Evolutionary conservation across 1,284 basidiomycete species (phyloP).

Genomic region (Anthracocystis setariae): DNA sequence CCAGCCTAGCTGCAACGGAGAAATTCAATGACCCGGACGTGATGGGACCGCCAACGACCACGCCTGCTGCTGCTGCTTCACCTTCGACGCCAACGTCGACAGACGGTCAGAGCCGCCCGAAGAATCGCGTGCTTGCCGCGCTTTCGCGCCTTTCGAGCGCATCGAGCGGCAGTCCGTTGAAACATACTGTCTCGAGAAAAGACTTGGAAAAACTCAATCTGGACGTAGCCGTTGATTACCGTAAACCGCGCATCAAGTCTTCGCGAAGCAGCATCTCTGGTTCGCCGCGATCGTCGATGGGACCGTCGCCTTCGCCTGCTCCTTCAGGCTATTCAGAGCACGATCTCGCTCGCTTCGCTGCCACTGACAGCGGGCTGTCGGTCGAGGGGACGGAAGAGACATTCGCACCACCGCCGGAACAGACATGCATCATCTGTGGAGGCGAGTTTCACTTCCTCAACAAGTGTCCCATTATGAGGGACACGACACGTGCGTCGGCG

Average conservation of each 20-base stretch:
- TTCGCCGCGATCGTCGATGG: constrained; percentile 23
- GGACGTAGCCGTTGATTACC: constrained; percentile 28
- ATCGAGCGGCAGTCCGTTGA: constrained; percentile 22
- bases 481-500: constrained; percentile 19
- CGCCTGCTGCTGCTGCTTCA: constrained; percentile 1
- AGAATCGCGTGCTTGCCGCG: constrained; percentile 23
- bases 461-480: constrained; percentile 36
- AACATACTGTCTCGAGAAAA: constrained; percentile 18
- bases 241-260: constrained; percentile 29
- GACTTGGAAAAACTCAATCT: constrained; percentile 29
- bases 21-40: constrained; percentile 30
- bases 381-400: constrained; percentile 8
- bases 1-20: constrained; percentile 9
- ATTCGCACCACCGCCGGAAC: constrained; percentile 9
- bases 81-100: constrained; percentile 9
- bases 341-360: background rate
- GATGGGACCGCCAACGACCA: constrained; percentile 17
- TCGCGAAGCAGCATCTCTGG: constrained; percentile 21
- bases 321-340: constrained; percentile 3
- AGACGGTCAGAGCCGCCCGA: background rate
- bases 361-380: background rate
- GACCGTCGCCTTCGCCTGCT: constrained; percentile 18
- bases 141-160: constrained; percentile 30
- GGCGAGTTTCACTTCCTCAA: constrained; percentile 44
- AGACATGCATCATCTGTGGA: constrained; percentile 46